Evolutionary conservation across 306 rosid species (phyloP).

Genomic region (Corylus heterophylla): DNA sequence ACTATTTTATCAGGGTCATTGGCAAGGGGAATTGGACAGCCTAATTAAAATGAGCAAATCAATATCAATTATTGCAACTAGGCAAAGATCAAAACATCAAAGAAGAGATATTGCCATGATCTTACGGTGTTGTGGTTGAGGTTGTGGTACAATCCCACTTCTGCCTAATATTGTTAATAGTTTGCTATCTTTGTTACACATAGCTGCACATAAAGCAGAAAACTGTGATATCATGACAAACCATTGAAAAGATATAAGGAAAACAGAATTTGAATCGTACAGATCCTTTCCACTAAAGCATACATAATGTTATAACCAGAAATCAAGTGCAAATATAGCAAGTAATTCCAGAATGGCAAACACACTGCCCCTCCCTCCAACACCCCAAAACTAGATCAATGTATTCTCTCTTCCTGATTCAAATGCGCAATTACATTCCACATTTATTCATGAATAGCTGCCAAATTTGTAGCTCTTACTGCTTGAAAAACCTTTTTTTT

Average conservation of each 20-base stretch:
- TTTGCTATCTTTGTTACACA: slow-evolving; percentile 89
- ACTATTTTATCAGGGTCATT: slow-evolving; percentile 64
- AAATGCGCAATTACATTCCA: neutral
- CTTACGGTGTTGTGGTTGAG: slow-evolving; percentile 77
- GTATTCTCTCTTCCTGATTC: neutral
- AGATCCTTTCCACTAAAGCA: slow-evolving; percentile 1
- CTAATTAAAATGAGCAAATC: slow-evolving; percentile 41
- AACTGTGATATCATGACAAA: slow-evolving; percentile 9
- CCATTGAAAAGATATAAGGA: neutral
- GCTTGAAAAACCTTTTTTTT: neutral
- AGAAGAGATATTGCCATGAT: slow-evolving; percentile 15
- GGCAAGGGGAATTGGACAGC: slow-evolving; percentile 79
- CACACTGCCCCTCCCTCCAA: neutral
- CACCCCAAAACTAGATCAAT: neutral
- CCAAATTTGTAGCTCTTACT: neutral
- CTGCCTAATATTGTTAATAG: slow-evolving; percentile 68
- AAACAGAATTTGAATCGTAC: neutral
- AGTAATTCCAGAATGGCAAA: neutral
- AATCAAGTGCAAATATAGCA: neutral
- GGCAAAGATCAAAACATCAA: slow-evolving; percentile 21
- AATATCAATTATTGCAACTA: slow-evolving; percentile 13
- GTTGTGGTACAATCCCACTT: slow-evolving; percentile 54
- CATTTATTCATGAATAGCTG: neutral
- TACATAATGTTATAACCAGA: neutral
- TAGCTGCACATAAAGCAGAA: slow-evolving; percentile 61